Conservation (phyloP, 306 rosid genomes). For the Adenanthera pavonina region DNA sequence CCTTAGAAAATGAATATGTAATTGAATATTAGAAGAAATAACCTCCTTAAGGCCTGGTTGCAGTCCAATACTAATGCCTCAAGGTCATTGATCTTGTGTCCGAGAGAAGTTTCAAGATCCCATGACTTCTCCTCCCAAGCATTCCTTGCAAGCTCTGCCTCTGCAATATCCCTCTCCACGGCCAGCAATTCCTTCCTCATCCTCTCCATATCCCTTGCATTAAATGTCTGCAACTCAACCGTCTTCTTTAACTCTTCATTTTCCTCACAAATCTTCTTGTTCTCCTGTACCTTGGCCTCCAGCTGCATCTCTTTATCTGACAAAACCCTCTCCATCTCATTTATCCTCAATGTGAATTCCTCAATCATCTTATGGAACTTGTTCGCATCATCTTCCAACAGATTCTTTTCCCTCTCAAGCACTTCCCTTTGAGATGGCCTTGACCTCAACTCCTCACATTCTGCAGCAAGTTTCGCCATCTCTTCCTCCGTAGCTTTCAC, state of each 20-base stretch:
- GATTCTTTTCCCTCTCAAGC: conserved; percentile 61
- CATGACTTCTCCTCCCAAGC: conserved; percentile 82
- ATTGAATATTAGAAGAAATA: background rate
- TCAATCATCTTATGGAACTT: conserved; percentile 73
- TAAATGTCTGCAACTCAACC: conserved; percentile 74
- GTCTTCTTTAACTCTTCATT: conserved; percentile 67
- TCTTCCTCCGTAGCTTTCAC: conserved; percentile 35
- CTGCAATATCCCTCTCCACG: conserved; percentile 75
- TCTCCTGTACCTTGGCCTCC: conserved; percentile 65
- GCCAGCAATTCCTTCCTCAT: conserved; percentile 94
- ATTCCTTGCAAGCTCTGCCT: conserved; percentile 70
- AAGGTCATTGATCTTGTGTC: conserved; percentile 69
- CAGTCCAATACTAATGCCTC: conserved; percentile 76
- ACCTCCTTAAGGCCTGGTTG: conserved; percentile 81
- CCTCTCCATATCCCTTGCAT: conserved; percentile 83
- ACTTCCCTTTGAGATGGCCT: conserved; percentile 62
- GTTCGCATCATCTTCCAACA: conserved; percentile 72
- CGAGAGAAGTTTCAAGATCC: conserved; percentile 61
- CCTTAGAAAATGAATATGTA: background rate
- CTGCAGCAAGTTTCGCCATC: conserved; percentile 42
- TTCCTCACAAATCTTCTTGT: conserved; percentile 58
- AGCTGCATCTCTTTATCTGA: conserved; percentile 67
- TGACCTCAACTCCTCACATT: conserved; percentile 49
- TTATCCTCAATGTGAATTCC: conserved; percentile 49
- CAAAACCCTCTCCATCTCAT: conserved; percentile 52